These are phyloP conservation scores for Coemansia nantahalensis DNA, from an alignment of 192 early-diverging fungal genomes.

Conservation along the genomic window DNA sequence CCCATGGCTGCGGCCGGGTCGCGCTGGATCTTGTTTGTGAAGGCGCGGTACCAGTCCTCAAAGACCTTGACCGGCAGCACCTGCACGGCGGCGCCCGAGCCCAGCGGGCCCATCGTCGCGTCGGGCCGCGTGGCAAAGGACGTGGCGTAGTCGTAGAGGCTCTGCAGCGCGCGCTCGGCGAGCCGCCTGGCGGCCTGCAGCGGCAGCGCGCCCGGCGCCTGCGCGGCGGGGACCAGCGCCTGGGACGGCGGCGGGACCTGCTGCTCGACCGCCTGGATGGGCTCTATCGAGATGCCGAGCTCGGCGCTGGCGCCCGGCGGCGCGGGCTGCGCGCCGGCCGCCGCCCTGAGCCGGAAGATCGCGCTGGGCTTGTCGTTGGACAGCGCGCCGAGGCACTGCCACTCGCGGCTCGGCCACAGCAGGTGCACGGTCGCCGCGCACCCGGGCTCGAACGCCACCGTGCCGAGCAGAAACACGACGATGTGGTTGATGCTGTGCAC, in stretches of 20 bases:
- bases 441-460: conserved; percentile 81
- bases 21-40: conserved; percentile 69
- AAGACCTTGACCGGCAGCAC: conserved; percentile 68
- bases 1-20: conserved; percentile 56
- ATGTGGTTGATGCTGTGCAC: conserved; percentile 90
- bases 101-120: conserved; percentile 54
- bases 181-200: conserved; percentile 56
- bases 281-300: conserved; percentile 94
- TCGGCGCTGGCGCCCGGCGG: conserved; percentile 54
- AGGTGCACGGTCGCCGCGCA: conserved; percentile 94
- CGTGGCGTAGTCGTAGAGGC: conserved; percentile 74
- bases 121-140: conserved; percentile 59
- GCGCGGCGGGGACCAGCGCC: conserved; percentile 30
- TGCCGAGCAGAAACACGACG: conserved; percentile 89
- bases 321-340: conserved; percentile 5
- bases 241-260: conserved; percentile 21
- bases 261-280: conserved; percentile 68
- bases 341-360: conserved; percentile 64
- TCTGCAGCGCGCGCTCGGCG: conserved; percentile 61
- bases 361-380: conserved; percentile 85
- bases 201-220: conserved; percentile 1
- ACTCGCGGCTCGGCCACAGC: conserved; percentile 77
- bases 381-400: conserved; percentile 74
- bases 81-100: conserved; percentile 38
- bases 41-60: conserved; percentile 77